These are phyloP conservation scores for Penicillium egyptiacum DNA, from an alignment of 495 filamentous ascomycete species.

Conservation along the genomic window DNA sequence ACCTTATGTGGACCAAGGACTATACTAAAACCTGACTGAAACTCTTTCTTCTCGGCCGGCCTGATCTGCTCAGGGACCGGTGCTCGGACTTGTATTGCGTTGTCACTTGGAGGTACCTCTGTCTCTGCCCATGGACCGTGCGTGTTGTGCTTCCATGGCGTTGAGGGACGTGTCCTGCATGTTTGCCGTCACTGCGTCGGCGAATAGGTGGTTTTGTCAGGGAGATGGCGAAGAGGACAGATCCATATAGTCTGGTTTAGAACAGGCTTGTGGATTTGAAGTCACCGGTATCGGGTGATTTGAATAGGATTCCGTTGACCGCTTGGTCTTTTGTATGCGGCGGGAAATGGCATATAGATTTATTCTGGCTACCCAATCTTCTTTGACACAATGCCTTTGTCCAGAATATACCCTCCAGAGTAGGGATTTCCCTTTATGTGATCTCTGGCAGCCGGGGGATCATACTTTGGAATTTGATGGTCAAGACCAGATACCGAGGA, in stretches of 20 bases:
- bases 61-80: slow-evolving; percentile 5
- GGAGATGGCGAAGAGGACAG: slow-evolving; percentile 1
- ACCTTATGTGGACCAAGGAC: not conserved
- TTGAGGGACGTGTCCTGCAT: slow-evolving; percentile 26
- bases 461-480: not conserved
- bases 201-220: slow-evolving; percentile 1
- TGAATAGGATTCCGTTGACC: not conserved
- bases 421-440: not conserved
- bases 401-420: not conserved
- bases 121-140: not conserved
- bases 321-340: not conserved
- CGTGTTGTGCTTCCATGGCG: slow-evolving; percentile 4
- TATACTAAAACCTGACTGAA: slow-evolving; percentile 8
- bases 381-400: not conserved
- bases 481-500: not conserved
- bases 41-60: slow-evolving; percentile 10
- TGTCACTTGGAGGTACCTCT: slow-evolving; percentile 22
- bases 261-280: not conserved
- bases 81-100: slow-evolving; percentile 16
- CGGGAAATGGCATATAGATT: not conserved
- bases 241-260: slow-evolving; percentile 7
- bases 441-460: not conserved
- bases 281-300: not conserved
- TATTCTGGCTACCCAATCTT: not conserved
- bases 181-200: slow-evolving; percentile 18